Conservation (phyloP, 176 grass and related monocot genomes). For the Pontederia crassipes region DNA sequence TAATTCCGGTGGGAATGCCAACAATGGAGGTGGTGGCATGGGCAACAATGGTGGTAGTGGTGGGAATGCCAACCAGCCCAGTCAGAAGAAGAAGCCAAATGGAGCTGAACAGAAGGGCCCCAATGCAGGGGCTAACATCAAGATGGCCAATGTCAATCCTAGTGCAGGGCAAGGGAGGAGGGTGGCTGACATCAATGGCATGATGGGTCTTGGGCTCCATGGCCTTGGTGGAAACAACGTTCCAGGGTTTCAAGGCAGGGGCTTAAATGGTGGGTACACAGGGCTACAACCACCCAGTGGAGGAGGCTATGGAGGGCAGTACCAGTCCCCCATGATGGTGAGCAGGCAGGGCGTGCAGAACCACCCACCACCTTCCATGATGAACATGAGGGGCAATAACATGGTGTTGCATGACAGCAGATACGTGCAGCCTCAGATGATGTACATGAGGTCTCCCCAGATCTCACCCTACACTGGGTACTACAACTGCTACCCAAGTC, state of each 20-base stretch:
- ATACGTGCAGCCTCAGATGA: conserved; percentile 15
- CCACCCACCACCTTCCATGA: conserved; percentile 8
- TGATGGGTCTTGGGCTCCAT: not conserved
- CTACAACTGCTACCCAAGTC: conserved; percentile 43
- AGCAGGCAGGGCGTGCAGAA: not conserved
- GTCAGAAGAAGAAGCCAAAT: conserved; percentile 51
- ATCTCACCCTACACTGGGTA: conserved; percentile 83
- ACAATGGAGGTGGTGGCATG: conserved; percentile 20
- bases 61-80: conserved; percentile 24
- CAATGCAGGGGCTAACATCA: not conserved
- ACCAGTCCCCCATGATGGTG: conserved; percentile 1
- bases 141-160: not conserved
- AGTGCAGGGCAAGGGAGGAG: conserved; percentile 7
- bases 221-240: conserved; percentile 1
- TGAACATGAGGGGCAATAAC: not conserved
- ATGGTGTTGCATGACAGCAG: conserved; percentile 9
- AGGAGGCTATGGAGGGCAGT: not conserved
- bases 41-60: not conserved
- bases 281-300: not conserved
- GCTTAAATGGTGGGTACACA: not conserved
- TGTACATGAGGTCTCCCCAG: conserved; percentile 57
- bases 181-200: conserved; percentile 1
- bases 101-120: conserved; percentile 13
- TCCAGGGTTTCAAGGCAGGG: not conserved
- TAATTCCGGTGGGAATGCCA: conserved; percentile 14